Percentiles rank a stretch among this genome's conserved stretches.
phyloP scores from a whole-genome alignment of 1,139 yeast species.

The Diutina mesorugosa region DNA sequence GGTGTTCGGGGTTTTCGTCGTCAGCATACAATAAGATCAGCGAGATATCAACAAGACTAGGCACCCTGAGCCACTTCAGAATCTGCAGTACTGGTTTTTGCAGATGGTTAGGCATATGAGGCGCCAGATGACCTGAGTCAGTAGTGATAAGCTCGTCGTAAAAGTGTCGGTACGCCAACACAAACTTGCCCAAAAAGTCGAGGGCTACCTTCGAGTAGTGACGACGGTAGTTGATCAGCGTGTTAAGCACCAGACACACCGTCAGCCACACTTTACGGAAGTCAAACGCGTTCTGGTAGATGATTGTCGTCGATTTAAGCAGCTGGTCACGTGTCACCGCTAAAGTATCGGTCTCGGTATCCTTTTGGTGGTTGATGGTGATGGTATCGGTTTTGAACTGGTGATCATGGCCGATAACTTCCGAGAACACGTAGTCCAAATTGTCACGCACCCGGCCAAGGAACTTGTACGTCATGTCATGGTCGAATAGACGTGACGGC shows the following conservation, averaged over 20 bases:
- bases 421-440: not conserved
- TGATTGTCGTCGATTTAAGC: conserved; percentile 3
- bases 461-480: not conserved
- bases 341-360: not conserved
- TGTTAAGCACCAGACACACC: conserved; percentile 43
- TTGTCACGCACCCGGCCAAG: not conserved
- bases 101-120: conserved; percentile 7
- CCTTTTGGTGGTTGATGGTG: not conserved
- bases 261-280: conserved; percentile 40
- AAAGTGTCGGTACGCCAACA: conserved; percentile 16
- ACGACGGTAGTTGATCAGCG: conserved; percentile 43
- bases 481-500: not conserved
- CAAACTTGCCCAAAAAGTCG: conserved; percentile 18
- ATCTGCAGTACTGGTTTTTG: conserved; percentile 18
- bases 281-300: conserved; percentile 39
- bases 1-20: conserved; percentile 5
- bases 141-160: conserved; percentile 15
- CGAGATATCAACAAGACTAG: conserved; percentile 21
- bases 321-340: not conserved
- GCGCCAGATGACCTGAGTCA: conserved; percentile 5
- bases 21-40: conserved; percentile 12
- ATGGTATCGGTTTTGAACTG: not conserved
- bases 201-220: conserved; percentile 38
- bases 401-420: not conserved
- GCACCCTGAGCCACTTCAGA: conserved; percentile 31